phyloP scores from a whole-genome alignment of 2,329 filamentous ascomycete genomes.

The Xylariaceae sp. region DNA sequence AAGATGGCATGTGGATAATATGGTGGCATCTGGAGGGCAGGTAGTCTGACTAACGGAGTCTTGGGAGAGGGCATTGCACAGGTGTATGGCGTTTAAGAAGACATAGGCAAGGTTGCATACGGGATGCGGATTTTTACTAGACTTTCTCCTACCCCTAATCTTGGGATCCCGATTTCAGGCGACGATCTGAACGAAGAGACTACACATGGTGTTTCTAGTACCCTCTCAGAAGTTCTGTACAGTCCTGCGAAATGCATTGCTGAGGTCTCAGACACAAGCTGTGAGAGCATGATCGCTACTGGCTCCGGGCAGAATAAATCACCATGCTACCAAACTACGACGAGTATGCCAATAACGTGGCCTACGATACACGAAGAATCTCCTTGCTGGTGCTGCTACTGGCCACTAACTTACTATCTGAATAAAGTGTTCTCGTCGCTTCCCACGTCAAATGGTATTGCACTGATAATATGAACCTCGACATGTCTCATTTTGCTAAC shows the following conservation, averaged over 20 bases:
- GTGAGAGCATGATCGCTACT: too few relatives aligned
- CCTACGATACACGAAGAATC: too few relatives aligned
- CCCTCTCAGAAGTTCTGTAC: constrained; percentile 1
- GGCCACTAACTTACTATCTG: too few relatives aligned
- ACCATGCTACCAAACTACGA: too few relatives aligned
- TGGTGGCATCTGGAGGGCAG: constrained; percentile 9
- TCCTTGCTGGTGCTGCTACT: too few relatives aligned
- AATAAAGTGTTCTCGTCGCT: too few relatives aligned
- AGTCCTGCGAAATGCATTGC: neutral
- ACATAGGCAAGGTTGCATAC: constrained; percentile 23
- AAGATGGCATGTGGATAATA: constrained; percentile 9
- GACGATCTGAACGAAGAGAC: constrained; percentile 16
- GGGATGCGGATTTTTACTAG: constrained; percentile 22
- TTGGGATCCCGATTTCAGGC: constrained; percentile 12
- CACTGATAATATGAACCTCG: too few relatives aligned
- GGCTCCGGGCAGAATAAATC: too few relatives aligned
- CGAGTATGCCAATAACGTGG: too few relatives aligned
- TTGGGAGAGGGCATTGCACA: constrained; percentile 24
- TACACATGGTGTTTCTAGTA: constrained; percentile 5
- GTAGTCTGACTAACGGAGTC: constrained; percentile 10
- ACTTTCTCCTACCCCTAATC: constrained; percentile 16
- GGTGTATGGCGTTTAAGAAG: constrained; percentile 34
- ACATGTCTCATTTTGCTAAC: too few relatives aligned
- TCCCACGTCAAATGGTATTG: too few relatives aligned
- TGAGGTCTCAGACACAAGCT: too few relatives aligned